phyloP scores from a whole-genome alignment of 495 filamentous ascomycete genomes.

The Penicillium silybi region DNA sequence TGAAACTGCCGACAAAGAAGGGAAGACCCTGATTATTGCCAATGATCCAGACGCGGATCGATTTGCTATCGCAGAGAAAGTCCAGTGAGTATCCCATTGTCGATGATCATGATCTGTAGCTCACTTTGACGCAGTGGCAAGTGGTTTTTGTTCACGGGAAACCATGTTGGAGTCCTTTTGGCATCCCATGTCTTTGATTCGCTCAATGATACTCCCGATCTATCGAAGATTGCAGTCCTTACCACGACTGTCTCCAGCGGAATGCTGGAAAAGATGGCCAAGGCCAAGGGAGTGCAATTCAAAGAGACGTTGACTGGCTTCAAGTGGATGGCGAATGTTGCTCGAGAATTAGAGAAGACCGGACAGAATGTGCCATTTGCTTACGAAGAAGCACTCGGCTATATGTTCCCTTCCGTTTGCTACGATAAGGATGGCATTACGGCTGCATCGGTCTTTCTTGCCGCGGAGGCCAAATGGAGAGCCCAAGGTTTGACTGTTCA shows the following conservation, averaged over 20 bases:
- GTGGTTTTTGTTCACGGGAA: conserved; percentile 66
- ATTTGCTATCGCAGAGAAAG: conserved; percentile 61
- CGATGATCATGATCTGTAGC: background rate
- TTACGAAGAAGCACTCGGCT: conserved; percentile 72
- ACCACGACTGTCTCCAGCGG: conserved; percentile 63
- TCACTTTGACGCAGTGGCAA: conserved; percentile 26
- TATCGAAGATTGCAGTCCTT: conserved; percentile 50
- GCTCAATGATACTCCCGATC: conserved; percentile 19
- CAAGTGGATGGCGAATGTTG: conserved; percentile 64
- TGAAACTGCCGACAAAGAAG: conserved; percentile 46
- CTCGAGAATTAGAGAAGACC: conserved; percentile 37
- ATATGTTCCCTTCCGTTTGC: conserved; percentile 65
- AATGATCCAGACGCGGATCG: conserved; percentile 74
- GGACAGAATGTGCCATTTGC: conserved; percentile 56
- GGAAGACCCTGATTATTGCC: conserved; percentile 54
- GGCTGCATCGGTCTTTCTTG: conserved; percentile 61
- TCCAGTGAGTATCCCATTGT: conserved; percentile 35
- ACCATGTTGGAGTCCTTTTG: conserved; percentile 63
- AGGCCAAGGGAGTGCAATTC: conserved; percentile 52
- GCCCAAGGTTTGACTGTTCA: conserved; percentile 53
- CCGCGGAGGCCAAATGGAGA: conserved; percentile 52
- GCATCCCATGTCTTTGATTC: conserved; percentile 54
- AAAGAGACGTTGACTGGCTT: conserved; percentile 69
- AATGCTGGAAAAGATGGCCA: conserved; percentile 61
- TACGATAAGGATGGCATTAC: conserved; percentile 70